Percentiles rank a stretch among this genome's conserved stretches.
phyloP scores from a whole-genome alignment of 2,329 filamentous ascomycete species.

The Trichoderma sp. region DNA sequence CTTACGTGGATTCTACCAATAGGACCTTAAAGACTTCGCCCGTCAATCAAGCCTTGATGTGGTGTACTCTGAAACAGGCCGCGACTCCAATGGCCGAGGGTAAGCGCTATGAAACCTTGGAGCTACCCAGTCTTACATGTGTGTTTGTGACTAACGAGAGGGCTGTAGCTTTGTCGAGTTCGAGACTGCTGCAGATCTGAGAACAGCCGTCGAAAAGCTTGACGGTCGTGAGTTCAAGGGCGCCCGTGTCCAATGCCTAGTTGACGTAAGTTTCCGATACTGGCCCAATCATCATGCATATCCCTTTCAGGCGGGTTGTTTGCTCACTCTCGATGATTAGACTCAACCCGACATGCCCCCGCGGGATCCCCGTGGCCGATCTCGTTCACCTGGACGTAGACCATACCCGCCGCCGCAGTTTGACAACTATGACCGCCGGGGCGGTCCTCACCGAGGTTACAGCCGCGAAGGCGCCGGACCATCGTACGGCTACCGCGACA shows the following conservation, averaged over 20 bases:
- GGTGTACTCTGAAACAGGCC: constrained; percentile 94
- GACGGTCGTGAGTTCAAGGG: constrained; percentile 94
- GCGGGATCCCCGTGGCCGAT: constrained; percentile 69
- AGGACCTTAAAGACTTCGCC: constrained; percentile 99
- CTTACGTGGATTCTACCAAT: constrained; percentile 81
- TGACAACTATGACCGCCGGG: constrained; percentile 84
- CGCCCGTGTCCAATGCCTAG: constrained; percentile 78
- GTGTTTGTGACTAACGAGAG: constrained; percentile 30
- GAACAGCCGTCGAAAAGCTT: constrained; percentile 91
- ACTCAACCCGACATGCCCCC: constrained; percentile 76
- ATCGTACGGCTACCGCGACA: constrained; percentile 81
- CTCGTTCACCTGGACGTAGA: constrained; percentile 71
- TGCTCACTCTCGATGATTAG: constrained; percentile 48
- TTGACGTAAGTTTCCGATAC: constrained; percentile 71
- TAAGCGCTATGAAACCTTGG: constrained; percentile 53
- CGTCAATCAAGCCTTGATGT: constrained; percentile 96
- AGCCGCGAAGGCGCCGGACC: constrained; percentile 63
- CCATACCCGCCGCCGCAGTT: constrained; percentile 66
- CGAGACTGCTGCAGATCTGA: constrained; percentile 87
- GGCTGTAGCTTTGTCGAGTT: constrained; percentile 88
- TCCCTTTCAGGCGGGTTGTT: not conserved
- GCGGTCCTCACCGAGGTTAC: constrained; percentile 75
- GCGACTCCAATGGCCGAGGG: constrained; percentile 91
- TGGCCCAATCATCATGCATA: not conserved
- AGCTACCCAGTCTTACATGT: not conserved